Base-by-base conservation (phyloP, 306 rosid species). In the Albizia julibrissin region DNA sequence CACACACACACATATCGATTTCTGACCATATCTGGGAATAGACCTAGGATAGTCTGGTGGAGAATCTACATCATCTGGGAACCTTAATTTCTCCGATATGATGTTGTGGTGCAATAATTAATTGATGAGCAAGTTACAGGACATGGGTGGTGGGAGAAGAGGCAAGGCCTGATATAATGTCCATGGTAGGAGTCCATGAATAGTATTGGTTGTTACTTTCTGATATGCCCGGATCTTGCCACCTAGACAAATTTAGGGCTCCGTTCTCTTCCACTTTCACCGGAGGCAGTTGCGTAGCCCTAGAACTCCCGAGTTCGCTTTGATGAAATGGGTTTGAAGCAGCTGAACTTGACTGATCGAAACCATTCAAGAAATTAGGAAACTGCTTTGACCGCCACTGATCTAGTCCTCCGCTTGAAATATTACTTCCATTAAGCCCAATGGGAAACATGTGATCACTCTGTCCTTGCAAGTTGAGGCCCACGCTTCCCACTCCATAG, bases 311-410 rank as follows among this genome's bases (percentile, higher is more conserved):
- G 8, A 66, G 6, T 9, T 66, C 44, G 24, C 44, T 33, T 18
- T 66, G 71, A 33, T 66, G 71, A 33, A 66, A 66, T 34, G 71
- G 44, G 24, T 64, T 33, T 66, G 54, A 47, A 47, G 54, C 19
- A 47, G 77, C 68, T 1, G 88, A 8, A 14, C 68, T 26, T 49
- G 91, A 67, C 6, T 88, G 69, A 31, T 64, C 89, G 26, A 81
- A 85, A 56, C 80, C 84, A 14, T 79, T 87, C 81, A 90, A 42
- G 72, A 84, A 84, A 37, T 37, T 37, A 58, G 91, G 90, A 54
- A 88, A 83, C 18, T 86, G 91, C 82, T 87, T 89, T 59, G 71
- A 67, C 6, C 89, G 85, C 89, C 90, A 87, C 68, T 78, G 87
- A 59, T 85, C 89, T 42, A 27, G 64, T 77, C 77, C 83, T 46